These are phyloP conservation scores for Apiospora sp. DNA, from an alignment of 2,329 filamentous ascomycete genomes.

Conservation along the genomic window DNA sequence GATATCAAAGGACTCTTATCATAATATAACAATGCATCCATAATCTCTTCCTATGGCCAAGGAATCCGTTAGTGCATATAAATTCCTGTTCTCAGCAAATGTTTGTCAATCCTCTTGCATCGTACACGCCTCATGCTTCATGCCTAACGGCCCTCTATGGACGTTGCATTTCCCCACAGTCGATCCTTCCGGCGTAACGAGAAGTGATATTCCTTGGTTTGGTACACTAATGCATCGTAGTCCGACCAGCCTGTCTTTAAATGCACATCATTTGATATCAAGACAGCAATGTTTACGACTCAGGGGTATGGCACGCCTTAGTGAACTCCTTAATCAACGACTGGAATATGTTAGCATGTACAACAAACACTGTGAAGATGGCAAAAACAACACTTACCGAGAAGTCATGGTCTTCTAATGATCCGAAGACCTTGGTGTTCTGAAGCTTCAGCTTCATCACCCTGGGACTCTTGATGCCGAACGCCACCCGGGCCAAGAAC, in stretches of 20 bases:
- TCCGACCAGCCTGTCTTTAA: fast-evolving
- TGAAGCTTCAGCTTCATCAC: conserved; percentile 57
- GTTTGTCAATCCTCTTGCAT: no score
- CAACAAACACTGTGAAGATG: no score
- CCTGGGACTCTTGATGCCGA: conserved; percentile 67
- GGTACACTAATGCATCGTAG: no score
- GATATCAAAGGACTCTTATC: not conserved
- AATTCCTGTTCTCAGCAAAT: no score
- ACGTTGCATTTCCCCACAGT: no score
- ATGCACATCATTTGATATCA: fast-evolving
- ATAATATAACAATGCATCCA: not conserved
- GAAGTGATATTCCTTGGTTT: no score
- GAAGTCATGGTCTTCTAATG: conserved; percentile 63
- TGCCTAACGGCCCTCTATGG: no score
- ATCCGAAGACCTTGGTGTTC: conserved; percentile 55
- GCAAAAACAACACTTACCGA: no score
- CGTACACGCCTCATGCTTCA: no score
- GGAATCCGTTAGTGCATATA: not conserved
- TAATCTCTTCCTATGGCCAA: not conserved
- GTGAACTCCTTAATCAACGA: conserved; percentile 41
- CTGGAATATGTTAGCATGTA: conserved; percentile 31
- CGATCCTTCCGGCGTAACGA: no score
- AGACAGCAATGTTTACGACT: not conserved
- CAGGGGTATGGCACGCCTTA: conserved; percentile 35
- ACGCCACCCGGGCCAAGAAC: conserved; percentile 66